These are phyloP conservation scores for Echria macrotheca DNA, from an alignment of 495 filamentous ascomycete species.

Conservation along the genomic window DNA sequence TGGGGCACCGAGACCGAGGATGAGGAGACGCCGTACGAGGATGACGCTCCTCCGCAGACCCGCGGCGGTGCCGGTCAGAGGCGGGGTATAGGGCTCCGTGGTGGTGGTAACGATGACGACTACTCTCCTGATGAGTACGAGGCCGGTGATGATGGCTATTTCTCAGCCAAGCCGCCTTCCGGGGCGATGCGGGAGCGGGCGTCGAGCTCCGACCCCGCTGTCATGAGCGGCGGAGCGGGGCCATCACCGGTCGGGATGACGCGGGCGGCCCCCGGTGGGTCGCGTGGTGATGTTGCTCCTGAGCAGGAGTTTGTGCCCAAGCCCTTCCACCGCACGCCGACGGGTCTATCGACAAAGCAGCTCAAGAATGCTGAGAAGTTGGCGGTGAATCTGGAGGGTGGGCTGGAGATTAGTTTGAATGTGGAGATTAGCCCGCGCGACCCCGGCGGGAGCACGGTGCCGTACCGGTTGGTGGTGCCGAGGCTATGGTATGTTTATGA, in stretches of 20 bases:
- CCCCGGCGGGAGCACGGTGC: slow-evolving; percentile 80
- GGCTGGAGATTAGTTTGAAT: slow-evolving; percentile 78
- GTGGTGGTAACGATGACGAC: slow-evolving; percentile 23
- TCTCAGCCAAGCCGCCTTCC: slow-evolving; percentile 26
- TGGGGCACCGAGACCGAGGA: slow-evolving; percentile 39
- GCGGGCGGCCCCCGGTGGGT: slow-evolving; percentile 7
- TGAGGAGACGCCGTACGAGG: slow-evolving; percentile 24
- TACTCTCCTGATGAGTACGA: slow-evolving; percentile 30
- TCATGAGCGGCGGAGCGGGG: slow-evolving; percentile 16
- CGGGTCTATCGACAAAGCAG: slow-evolving; percentile 59
- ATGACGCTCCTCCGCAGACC: slow-evolving; percentile 9
- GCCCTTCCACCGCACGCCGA: slow-evolving; percentile 69
- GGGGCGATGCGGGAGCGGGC: too few relatives aligned
- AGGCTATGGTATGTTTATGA: slow-evolving; percentile 55
- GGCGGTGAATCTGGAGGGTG: slow-evolving; percentile 63
- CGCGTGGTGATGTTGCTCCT: slow-evolving; percentile 11
- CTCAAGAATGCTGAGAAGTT: slow-evolving; percentile 30
- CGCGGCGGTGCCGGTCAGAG: slow-evolving; percentile 1
- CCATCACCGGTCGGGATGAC: slow-evolving; percentile 15
- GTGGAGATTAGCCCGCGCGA: slow-evolving; percentile 80
- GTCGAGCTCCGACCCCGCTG: background rate
- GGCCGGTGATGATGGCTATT: slow-evolving; percentile 41
- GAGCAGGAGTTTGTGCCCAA: slow-evolving; percentile 19
- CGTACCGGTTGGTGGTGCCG: slow-evolving; percentile 83
- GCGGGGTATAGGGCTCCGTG: slow-evolving; percentile 30